Percentiles rank a stretch among this genome's conserved stretches.
Conservation (phyloP, 495 filamentous ascomycete species). For the Geoglossum glabrum region DNA sequence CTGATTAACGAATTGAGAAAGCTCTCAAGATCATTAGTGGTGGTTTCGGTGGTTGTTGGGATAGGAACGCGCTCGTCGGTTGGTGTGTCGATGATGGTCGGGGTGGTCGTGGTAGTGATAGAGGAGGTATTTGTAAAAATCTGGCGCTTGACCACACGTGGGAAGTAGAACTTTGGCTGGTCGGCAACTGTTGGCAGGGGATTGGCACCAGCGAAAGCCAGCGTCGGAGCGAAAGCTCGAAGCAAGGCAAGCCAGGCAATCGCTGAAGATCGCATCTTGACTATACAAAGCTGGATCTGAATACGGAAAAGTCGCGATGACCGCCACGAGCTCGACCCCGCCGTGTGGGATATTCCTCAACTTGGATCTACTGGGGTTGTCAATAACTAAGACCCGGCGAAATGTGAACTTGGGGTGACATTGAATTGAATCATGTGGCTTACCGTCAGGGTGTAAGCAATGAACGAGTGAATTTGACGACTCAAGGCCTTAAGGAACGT, state of each 20-base stretch:
- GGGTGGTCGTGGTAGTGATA: not conserved
- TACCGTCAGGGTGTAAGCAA: slow-evolving; percentile 1
- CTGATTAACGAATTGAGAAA: not conserved
- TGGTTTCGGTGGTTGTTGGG: not conserved
- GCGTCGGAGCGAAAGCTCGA: not conserved
- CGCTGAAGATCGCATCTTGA: slow-evolving; percentile 1
- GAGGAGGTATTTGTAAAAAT: not conserved
- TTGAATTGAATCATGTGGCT: not conserved
- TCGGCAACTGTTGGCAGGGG: not conserved
- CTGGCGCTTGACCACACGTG: slow-evolving; percentile 1
- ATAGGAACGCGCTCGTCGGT: not conserved
- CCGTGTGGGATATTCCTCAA: not conserved
- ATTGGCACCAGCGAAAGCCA: not conserved
- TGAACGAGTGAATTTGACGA: slow-evolving; percentile 5
- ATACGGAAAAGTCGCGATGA: not conserved
- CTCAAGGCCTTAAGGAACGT: not conserved
- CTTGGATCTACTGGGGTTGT: not conserved
- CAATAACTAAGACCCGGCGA: not conserved
- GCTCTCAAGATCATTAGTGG: not conserved
- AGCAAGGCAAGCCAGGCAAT: not conserved
- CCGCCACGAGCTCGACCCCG: not conserved
- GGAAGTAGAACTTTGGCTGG: slow-evolving; percentile 3
- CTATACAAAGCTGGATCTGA: not conserved
- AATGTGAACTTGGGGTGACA: not conserved
- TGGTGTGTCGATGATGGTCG: too few relatives aligned